Base-by-base conservation (phyloP, 495 filamentous ascomycete species). In the Neurospora cerealis region DNA sequence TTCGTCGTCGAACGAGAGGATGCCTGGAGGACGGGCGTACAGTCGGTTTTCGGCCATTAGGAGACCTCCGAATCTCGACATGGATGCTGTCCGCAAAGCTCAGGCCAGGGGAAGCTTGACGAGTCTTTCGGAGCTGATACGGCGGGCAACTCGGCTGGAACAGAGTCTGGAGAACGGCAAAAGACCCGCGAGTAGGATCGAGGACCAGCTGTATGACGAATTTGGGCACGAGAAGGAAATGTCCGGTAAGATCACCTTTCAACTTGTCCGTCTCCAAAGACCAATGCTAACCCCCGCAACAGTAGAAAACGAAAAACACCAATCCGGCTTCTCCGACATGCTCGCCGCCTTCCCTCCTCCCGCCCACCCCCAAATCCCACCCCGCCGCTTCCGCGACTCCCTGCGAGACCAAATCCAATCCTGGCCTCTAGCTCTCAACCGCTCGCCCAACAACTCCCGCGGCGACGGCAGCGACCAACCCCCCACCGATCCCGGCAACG, bases 331-430 rank as follows among this genome's bases (percentile, higher is more conserved):
- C 60, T 95, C 93, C 19, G 94, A 97, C 78, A 97, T 98, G 79
- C 86, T 99, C 7, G 92, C 93, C 15, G 93, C 94, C 17, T 99
- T 99, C 74, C 96, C 96, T 9, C 92, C 94, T 13, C 94, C 96
- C 6, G 89, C 88, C 5, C 85, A 89, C 1, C 71, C 78, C 17
- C 70, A 87, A 60, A 85, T 86, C 9, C 90, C 87, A 7, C 89
- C 88, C 24, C 86, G 77, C 71, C 81, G 82, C 70, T 74, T 83
- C 70, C 84, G 83, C 40, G 80, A 83, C 28, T 85, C 82, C 70
- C 75, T 81, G 17, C 79, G 79, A 40, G 78, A 81, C 36, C 76
- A 79, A 40, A 73, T 78, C 48, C 75, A 78, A 42, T 80, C 82
- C 44, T 87, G 85, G 83, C 86, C 85, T n/a, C 75, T 83, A 44